Evolutionary conservation across 495 filamentous ascomycete genomes (phyloP).

Genomic region (Paragyromitra xinjiangensis): DNA sequence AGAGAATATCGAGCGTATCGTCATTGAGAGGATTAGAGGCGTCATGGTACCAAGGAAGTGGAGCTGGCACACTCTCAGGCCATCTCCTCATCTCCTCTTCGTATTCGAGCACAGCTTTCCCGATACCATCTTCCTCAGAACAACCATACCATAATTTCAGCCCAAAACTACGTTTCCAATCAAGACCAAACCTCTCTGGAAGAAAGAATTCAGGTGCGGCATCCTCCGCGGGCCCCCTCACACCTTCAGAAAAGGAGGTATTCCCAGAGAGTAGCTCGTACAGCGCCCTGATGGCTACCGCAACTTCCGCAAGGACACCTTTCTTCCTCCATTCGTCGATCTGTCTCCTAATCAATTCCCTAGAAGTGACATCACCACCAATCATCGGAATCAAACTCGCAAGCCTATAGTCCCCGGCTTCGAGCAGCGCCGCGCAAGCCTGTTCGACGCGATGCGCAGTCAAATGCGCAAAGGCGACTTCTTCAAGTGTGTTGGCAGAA

Average conservation of each 20-base stretch:
- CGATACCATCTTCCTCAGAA: constrained; percentile 67
- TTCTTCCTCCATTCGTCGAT: constrained; percentile 83
- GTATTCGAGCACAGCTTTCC: constrained; percentile 62
- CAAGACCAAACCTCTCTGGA: constrained; percentile 79
- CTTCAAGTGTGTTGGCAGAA: constrained; percentile 70
- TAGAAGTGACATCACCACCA: constrained; percentile 70
- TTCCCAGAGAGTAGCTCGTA: constrained; percentile 92
- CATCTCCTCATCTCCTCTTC: constrained; percentile 50
- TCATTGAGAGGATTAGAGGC: constrained; percentile 20
- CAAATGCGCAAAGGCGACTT: constrained; percentile 82
- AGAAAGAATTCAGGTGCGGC: constrained; percentile 78
- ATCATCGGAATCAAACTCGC: constrained; percentile 85
- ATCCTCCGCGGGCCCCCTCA: constrained; percentile 76
- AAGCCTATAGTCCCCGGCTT: constrained; percentile 77
- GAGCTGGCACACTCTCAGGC: constrained; percentile 45
- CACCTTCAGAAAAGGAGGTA: constrained; percentile 78
- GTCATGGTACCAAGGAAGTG: constrained; percentile 51
- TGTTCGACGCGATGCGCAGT: constrained; percentile 78
- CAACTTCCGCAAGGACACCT: constrained; percentile 83
- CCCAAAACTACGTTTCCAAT: constrained; percentile 93
- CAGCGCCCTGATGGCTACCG: constrained; percentile 81
- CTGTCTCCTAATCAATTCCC: constrained; percentile 76
- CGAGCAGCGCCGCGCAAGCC: constrained; percentile 79
- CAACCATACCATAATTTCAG: constrained; percentile 87
- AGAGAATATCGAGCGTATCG: constrained; percentile 70